Percentiles rank a stretch among this genome's conserved stretches.
These are phyloP conservation scores for Pleurotus sapidus DNA, from an alignment of 768 basidiomycete species.

Conservation along the genomic window DNA sequence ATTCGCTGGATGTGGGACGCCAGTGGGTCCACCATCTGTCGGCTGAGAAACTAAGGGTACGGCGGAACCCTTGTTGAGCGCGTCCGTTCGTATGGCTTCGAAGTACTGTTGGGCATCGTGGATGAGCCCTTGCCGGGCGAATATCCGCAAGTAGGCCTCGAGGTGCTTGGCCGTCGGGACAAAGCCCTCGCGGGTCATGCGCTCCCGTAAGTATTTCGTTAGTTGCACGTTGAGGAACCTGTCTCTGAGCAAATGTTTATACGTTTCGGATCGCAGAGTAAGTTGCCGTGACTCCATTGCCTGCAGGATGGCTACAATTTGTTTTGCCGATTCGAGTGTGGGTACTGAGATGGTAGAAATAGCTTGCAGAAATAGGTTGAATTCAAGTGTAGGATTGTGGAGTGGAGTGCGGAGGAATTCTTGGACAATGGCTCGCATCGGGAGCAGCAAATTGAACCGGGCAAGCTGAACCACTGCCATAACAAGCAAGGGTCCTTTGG, in stretches of 20 bases:
- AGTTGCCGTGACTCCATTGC: constrained; percentile 47
- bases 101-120: constrained; percentile 38
- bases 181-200: constrained; percentile 37
- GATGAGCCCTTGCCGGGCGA: constrained; percentile 40
- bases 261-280: constrained; percentile 37
- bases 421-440: constrained; percentile 42
- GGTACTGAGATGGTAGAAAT: constrained; percentile 38
- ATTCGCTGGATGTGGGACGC: constrained; percentile 30
- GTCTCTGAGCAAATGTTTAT: constrained; percentile 43
- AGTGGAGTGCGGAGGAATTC: constrained; percentile 34
- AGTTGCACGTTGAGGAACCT: constrained; percentile 50
- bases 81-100: constrained; percentile 28
- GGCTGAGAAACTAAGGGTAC: background rate
- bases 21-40: background rate
- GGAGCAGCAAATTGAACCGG: constrained; percentile 43
- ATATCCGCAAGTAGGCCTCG: constrained; percentile 46
- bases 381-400: constrained; percentile 29
- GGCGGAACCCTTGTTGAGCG: background rate
- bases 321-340: constrained; percentile 35
- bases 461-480: constrained; percentile 47
- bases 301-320: constrained; percentile 37
- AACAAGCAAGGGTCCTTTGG: constrained; percentile 43
- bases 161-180: constrained; percentile 41
- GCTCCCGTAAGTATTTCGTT: constrained; percentile 40
- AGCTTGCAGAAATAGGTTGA: constrained; percentile 54